phyloP scores from a whole-genome alignment of 257 asterid species.

The Nicotiana attenuata region DNA sequence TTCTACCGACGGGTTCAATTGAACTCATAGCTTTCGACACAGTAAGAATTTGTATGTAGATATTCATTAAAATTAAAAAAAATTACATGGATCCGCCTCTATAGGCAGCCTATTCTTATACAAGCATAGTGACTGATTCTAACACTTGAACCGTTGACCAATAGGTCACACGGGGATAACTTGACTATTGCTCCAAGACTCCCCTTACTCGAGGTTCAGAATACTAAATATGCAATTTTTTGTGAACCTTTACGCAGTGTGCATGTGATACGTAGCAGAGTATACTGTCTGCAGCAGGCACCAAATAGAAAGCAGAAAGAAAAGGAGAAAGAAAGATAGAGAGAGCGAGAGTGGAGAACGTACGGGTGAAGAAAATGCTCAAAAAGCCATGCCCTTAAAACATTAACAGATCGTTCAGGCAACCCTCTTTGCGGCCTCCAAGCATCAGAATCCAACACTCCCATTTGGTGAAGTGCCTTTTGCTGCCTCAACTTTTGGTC shows the following conservation, averaged over 20 bases:
- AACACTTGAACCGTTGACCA: rapidly evolving
- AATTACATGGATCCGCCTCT: no score
- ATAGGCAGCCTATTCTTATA: no score
- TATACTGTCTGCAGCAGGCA: slow-evolving; percentile 1
- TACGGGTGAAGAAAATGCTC: slow-evolving; percentile 92
- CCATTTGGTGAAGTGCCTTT: slow-evolving; percentile 52
- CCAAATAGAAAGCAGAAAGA: not conserved
- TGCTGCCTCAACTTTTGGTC: slow-evolving; percentile 66
- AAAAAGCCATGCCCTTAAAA: slow-evolving; percentile 75
- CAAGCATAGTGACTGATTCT: no score
- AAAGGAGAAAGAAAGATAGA: not conserved
- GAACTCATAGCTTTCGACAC: no score
- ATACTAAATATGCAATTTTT: not conserved
- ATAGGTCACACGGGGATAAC: no score
- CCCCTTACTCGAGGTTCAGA: not conserved
- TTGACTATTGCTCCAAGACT: no score
- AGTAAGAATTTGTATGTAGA: no score
- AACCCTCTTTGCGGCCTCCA: slow-evolving; percentile 89
- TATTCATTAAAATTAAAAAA: no score
- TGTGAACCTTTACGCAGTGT: not conserved
- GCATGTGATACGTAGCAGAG: not conserved
- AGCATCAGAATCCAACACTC: slow-evolving; percentile 57
- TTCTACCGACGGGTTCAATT: no score
- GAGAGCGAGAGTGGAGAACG: slow-evolving; percentile 4
- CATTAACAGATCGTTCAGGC: slow-evolving; percentile 69